phyloP scores from a whole-genome alignment of 495 filamentous ascomycete genomes.

The Podospora pseudoanserina region DNA sequence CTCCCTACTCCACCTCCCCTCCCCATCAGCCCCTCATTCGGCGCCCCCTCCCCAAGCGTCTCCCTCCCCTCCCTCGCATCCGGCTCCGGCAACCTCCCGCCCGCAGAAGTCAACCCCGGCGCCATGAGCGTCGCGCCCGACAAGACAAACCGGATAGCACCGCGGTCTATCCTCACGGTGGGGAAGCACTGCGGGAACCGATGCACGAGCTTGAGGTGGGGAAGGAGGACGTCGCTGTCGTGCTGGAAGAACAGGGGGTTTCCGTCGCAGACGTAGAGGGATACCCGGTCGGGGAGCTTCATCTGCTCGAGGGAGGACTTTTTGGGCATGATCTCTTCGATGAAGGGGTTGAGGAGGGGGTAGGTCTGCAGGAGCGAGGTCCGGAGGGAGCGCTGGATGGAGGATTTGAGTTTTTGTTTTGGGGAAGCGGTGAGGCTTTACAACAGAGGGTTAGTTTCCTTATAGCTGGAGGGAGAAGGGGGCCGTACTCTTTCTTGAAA shows the following conservation, averaged over 20 bases:
- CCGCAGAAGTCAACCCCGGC: slow-evolving; percentile 78
- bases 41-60: slow-evolving; percentile 38
- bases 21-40: slow-evolving; percentile 44
- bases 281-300: slow-evolving; percentile 86
- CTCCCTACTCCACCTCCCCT: slow-evolving; percentile 52
- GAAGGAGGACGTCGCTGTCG: slow-evolving; percentile 63
- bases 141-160: slow-evolving; percentile 94
- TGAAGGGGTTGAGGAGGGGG: slow-evolving; percentile 79
- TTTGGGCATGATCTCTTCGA: slow-evolving; percentile 94
- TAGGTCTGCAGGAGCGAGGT: slow-evolving; percentile 77
- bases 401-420: slow-evolving; percentile 97
- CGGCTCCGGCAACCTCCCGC: slow-evolving; percentile 63
- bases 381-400: slow-evolving; percentile 81
- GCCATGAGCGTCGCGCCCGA: slow-evolving; percentile 93
- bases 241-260: slow-evolving; percentile 88
- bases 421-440: slow-evolving; percentile 68
- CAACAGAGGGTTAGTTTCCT: background rate
- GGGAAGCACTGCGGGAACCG: slow-evolving; percentile 64
- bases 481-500: slow-evolving; percentile 80
- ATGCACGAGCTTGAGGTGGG: slow-evolving; percentile 76
- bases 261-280: slow-evolving; percentile 75
- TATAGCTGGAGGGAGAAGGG: background rate
- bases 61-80: slow-evolving; percentile 20
- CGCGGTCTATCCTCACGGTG: slow-evolving; percentile 75
- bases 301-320: slow-evolving; percentile 88